Evolutionary conservation across 176 grass and related monocot genomes (phyloP), one percentile per base, ranked within the genome.

Genomic region (Areca catechu): DNA sequence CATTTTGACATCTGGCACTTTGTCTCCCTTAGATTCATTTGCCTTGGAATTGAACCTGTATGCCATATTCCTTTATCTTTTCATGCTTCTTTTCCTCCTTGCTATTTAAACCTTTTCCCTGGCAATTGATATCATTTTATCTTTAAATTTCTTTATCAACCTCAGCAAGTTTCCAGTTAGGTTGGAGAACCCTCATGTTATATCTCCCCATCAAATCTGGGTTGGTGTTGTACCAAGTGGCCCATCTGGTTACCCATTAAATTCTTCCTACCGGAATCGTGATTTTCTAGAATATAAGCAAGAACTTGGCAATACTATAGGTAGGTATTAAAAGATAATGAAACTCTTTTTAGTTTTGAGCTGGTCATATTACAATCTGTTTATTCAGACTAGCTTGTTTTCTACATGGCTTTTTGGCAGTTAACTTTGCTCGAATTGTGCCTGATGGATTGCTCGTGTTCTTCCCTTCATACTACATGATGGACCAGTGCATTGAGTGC

Each of bases 401-500:
- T 43, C 34, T 50, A 14, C 43, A 16, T 62, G 53, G 5, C 4
- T 58, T 49, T 5, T 76, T 81, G 70, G 73, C 76, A 91, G 86
- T 91, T 67, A 91, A 97, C 69, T 97, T 97, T 67, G 86, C 92
- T 34, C 87, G 86, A 62, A 97, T 97, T 54, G 86, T 97, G 54
- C 92, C 92, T 49, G 80, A 97, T 75, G 92, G 92, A 24, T 77
- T 97, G 7, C 92, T 97, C 70, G 80, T 97, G 53, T 97, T 97
- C 71, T 97, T 97, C 50, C 86, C 92, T 62, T 97, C 92, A 75
- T 97, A 97, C 77, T 97, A 85, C 67, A 91, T 97, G 92, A 91
- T 97, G 92, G 78, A 91, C 61, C 79, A 88, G 72, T 97, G 86
- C 74, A 82, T 97, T 37, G 81, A 78, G 15, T 97, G 67, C 69